Evolutionary conservation across 257 asterid species (phyloP).

Genomic region (Marsdenia floribunda): DNA sequence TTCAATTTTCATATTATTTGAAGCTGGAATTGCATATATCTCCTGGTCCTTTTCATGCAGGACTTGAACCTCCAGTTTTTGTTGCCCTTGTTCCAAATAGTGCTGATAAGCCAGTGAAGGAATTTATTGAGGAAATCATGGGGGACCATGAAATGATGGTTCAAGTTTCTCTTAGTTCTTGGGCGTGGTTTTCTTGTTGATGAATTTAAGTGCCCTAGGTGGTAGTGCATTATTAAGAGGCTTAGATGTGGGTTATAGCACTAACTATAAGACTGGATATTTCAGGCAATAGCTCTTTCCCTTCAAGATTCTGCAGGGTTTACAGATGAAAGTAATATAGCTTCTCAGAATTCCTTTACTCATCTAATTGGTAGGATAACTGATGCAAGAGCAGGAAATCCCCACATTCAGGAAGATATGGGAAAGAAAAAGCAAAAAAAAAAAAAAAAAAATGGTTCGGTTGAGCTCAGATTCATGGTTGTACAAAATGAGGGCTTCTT

Average conservation of each 20-base stretch:
- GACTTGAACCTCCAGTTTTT: conserved; percentile 60
- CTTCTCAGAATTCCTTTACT: conserved; percentile 27
- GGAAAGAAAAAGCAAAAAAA: conserved; percentile 61
- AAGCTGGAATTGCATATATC: not conserved
- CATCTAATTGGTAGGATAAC: conserved; percentile 10
- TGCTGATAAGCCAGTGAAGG: conserved; percentile 68
- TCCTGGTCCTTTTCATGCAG: conserved; percentile 24
- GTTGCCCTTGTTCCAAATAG: conserved; percentile 87
- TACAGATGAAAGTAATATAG: conserved; percentile 21
- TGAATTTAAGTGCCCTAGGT: not conserved
- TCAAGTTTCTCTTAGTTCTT: conserved; percentile 1
- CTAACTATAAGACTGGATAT: too few species aligned
- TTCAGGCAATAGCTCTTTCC: too few species aligned
- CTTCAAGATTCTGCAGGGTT: conserved; percentile 44
- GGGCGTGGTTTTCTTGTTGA: conserved; percentile 1
- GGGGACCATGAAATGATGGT: conserved; percentile 88
- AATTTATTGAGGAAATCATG: conserved; percentile 85
- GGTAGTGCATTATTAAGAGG: not conserved
- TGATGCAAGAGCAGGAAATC: conserved; percentile 27
- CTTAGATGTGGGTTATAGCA: conserved; percentile 2
- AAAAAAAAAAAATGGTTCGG: conserved; percentile 62
- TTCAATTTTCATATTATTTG: not conserved
- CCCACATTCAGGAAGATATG: conserved; percentile 28
- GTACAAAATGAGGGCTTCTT: conserved; percentile 7
- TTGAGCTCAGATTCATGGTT: conserved; percentile 18